Conservation (phyloP, 2,329 filamentous ascomycete species). For the Beauveria sp. region DNA sequence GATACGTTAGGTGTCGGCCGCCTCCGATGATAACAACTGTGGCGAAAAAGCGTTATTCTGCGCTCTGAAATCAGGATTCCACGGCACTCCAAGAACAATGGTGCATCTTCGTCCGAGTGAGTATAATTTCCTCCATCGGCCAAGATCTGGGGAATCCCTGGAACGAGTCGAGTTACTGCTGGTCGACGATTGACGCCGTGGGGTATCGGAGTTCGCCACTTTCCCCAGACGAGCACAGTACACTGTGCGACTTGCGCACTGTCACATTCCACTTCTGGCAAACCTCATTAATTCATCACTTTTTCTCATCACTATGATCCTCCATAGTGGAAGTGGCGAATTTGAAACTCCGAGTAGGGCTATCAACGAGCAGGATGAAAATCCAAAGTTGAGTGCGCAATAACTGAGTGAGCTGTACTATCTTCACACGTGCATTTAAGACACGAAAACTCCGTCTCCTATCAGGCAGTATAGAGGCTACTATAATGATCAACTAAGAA, state of each 20-base stretch:
- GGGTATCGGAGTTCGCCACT: slow-evolving; percentile 11
- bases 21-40: background rate
- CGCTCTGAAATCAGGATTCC: background rate
- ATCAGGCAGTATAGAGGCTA: too few relatives aligned
- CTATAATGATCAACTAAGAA: background rate
- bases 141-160: background rate
- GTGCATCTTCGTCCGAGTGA: background rate
- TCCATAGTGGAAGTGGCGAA: too few relatives aligned
- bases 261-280: background rate
- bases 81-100: background rate
- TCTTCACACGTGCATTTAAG: too few relatives aligned
- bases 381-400: too few relatives aligned
- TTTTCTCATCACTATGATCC: too few relatives aligned
- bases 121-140: background rate
- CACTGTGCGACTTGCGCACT: background rate
- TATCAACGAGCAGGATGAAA: too few relatives aligned
- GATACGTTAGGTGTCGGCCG: background rate
- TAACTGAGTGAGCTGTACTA: too few relatives aligned
- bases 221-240: slow-evolving; percentile 4
- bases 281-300: too few relatives aligned
- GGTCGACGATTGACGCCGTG: slow-evolving; percentile 1
- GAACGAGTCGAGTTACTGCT: background rate
- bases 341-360: too few relatives aligned
- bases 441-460: too few relatives aligned
- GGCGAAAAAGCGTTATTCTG: background rate